Conservation (phyloP, 176 grass and related monocot species). For the Triticum urartu region DNA sequence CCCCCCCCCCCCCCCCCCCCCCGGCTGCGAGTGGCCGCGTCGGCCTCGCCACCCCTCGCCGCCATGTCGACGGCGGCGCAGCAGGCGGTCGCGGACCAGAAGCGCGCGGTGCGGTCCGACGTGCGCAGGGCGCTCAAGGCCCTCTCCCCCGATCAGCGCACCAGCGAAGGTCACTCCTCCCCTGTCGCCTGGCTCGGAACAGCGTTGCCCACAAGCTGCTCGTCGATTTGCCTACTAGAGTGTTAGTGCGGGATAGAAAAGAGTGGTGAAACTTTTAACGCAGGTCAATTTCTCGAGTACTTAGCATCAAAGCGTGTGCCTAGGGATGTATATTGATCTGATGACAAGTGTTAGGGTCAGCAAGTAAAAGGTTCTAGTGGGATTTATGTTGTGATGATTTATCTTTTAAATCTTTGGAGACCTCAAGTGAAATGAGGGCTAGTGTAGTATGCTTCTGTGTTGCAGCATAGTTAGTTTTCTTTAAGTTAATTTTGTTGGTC, state of each 20-base stretch:
- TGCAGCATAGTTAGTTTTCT: neutral
- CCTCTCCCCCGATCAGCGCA: constrained; percentile 57
- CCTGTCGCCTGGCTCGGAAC: neutral
- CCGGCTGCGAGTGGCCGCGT: constrained; percentile 2
- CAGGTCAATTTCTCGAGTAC: neutral
- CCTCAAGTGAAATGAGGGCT: neutral
- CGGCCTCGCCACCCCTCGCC: neutral
- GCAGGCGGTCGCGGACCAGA: constrained; percentile 49
- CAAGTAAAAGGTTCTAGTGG: neutral
- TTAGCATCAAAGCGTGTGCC: neutral
- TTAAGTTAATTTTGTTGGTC: neutral
- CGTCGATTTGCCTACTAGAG: constrained; percentile 14
- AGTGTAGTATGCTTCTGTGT: neutral
- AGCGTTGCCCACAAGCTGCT: constrained; percentile 10
- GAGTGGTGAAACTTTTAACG: neutral
- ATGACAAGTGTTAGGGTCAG: neutral
- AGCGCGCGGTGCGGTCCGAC: constrained; percentile 66
- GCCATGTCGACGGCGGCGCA: constrained; percentile 42
- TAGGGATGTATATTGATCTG: neutral
- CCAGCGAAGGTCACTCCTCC: constrained; percentile 62
- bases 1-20: neutral
- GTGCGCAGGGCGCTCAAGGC: constrained; percentile 74
- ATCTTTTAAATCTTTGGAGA: neutral
- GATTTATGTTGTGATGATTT: neutral
- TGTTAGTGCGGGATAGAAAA: neutral